Base-by-base conservation (phyloP, 2,329 filamentous ascomycete species). In the Exophiala oligosperma region DNA sequence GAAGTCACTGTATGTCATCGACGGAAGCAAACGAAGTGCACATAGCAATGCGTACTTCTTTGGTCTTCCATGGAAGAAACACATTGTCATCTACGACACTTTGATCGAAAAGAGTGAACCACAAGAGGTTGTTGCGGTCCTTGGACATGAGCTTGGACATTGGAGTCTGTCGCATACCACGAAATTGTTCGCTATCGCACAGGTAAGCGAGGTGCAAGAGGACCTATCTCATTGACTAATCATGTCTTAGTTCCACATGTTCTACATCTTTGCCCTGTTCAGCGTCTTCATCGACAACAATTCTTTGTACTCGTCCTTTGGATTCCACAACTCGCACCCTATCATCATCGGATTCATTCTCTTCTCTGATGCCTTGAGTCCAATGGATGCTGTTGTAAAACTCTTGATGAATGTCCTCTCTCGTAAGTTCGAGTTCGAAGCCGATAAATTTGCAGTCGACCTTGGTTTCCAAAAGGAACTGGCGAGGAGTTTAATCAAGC, bases 21-120 rank as follows among this genome's bases (percentile, higher is more conserved):
- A 96, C 72, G 91, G 91, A 50, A 92, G 89, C 78, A 93, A 93
- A 80, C 84, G 91, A 67, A 91, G 88, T 71, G 89, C 90, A 24
- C 91, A 96, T 77, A 92, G 88, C 77, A 96, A 96, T 71, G 90
- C 91, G 21, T 96, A 95, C 77, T 99, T 99, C 79, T 97, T 95
- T 69, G 94, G 94, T 60, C 84, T 99, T 56, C 94, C 94, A 43
- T 99, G 93, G 92, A 97, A 97, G 84, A 97, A 97, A 84, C 95
- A 97, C 80, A 99, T 99, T 79, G 94, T 99, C 70, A 95, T 99
- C 71, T 99, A 96, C 73, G 94, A 99, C 73, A 99, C 95, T 4
- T 78, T 99, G 63, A 92, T 99, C 63, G 93, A 97, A 76, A 96
- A 97, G 84, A 94, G 89, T 73, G 86, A 92, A 62, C 87, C 90